phyloP scores from a whole-genome alignment of 2,329 filamentous ascomycete species.

The Ceratocystis colombiana region DNA sequence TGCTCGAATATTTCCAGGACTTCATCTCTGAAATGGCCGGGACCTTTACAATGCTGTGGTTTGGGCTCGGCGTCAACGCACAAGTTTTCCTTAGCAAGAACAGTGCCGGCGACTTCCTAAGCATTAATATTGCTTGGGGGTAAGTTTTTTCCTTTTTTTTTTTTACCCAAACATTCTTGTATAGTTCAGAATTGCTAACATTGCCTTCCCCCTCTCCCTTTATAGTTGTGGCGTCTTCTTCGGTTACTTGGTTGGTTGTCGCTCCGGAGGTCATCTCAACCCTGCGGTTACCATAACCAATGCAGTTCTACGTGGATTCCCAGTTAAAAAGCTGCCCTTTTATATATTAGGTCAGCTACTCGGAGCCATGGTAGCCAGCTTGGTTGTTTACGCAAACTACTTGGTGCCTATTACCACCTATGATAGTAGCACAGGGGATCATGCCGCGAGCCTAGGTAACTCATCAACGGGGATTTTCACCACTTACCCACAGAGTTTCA shows the following conservation, averaged over 20 bases:
- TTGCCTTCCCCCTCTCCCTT: neutral
- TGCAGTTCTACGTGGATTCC: constrained; percentile 57
- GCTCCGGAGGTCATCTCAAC: constrained; percentile 59
- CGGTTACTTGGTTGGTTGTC: constrained; percentile 55
- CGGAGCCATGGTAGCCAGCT: constrained; percentile 54
- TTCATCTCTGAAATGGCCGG: constrained; percentile 55
- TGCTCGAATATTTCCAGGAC: constrained; percentile 24
- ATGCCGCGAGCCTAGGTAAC: constrained; percentile 50
- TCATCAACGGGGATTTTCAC: constrained; percentile 61
- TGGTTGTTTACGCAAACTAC: constrained; percentile 54
- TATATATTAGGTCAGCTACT: constrained; percentile 57
- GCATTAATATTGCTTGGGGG: constrained; percentile 44
- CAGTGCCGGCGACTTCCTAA: constrained; percentile 41
- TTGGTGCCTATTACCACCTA: constrained; percentile 53
- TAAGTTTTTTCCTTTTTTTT: constrained; percentile 29
- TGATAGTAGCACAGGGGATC: constrained; percentile 50
- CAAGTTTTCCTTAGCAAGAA: constrained; percentile 52
- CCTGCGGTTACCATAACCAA: constrained; percentile 62
- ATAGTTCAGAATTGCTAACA: constrained; percentile 26
- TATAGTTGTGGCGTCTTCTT: constrained; percentile 55
- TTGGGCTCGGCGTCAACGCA: constrained; percentile 59
- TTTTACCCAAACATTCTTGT: neutral
- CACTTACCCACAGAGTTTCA: constrained; percentile 60
- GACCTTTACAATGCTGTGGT: constrained; percentile 57
- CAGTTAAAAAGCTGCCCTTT: constrained; percentile 58